Percentiles rank a stretch among this genome's conserved stretches.
These are phyloP conservation scores for Starmerella etchellsii DNA, from an alignment of 805 yeast species.

Conservation along the genomic window DNA sequence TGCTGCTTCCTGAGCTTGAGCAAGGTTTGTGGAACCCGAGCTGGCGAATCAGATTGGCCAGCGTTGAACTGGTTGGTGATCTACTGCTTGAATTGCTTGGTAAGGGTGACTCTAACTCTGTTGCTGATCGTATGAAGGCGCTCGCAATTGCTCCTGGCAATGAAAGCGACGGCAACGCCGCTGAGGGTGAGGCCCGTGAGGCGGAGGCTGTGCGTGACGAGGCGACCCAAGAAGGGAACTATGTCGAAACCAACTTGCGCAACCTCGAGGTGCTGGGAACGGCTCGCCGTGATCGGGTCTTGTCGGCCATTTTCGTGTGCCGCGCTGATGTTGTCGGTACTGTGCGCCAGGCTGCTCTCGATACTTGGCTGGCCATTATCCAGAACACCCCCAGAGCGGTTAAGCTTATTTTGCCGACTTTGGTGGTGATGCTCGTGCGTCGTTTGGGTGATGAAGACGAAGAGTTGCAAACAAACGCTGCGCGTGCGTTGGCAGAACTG, in stretches of 20 bases:
- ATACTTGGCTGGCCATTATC: constrained; percentile 93
- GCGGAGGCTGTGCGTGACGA: constrained; percentile 28
- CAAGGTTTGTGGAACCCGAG: constrained; percentile 70
- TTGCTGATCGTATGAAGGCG: constrained; percentile 25
- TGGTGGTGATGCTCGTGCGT: constrained; percentile 66
- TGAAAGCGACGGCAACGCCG: constrained; percentile 43
- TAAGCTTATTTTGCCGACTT: constrained; percentile 77
- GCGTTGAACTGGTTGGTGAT: constrained; percentile 93
- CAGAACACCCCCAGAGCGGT: constrained; percentile 92
- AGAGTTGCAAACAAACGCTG: constrained; percentile 73
- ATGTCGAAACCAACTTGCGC: constrained; percentile 12
- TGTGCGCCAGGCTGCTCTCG: constrained; percentile 81
- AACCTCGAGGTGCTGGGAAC: constrained; percentile 61
- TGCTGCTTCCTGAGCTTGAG: constrained; percentile 87
- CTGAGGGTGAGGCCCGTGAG: constrained; percentile 30
- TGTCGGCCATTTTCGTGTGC: constrained; percentile 80
- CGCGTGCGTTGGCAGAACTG: constrained; percentile 85
- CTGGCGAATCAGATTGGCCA: constrained; percentile 79
- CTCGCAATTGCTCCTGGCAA: constrained; percentile 22
- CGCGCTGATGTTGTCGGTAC: constrained; percentile 81
- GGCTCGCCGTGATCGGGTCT: constrained; percentile 75
- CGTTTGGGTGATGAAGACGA: constrained; percentile 74
- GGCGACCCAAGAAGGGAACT: not conserved
- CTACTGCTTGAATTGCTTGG: constrained; percentile 89
- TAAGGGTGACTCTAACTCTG: constrained; percentile 26